These are phyloP conservation scores for Microcos paniculata DNA, from an alignment of 345 rosid genomes.

Conservation along the genomic window DNA sequence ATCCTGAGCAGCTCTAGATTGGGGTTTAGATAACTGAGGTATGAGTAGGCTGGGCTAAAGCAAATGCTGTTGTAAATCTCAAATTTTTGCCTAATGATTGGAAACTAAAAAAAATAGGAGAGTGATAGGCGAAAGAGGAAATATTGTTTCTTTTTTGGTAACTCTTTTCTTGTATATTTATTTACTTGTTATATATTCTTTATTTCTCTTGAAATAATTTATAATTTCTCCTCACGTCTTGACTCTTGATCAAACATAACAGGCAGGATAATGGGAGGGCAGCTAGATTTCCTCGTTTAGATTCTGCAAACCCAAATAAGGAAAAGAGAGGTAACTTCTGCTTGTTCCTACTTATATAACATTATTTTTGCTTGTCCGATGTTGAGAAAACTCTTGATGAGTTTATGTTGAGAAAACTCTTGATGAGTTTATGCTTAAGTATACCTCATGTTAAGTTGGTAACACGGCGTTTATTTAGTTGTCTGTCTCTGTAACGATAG, in stretches of 20 bases:
- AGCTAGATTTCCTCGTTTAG: neutral
- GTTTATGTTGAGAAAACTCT: neutral
- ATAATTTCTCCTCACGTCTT: neutral
- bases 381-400: neutral
- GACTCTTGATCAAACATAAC: too few relatives aligned
- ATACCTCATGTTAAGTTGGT: neutral
- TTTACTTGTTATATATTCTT: neutral
- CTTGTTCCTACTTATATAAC: neutral
- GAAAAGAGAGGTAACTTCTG: constrained; percentile 11
- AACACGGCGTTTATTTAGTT: neutral
- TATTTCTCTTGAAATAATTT: neutral
- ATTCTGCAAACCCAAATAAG: neutral
- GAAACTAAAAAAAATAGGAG: neutral
- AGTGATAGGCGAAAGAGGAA: neutral
- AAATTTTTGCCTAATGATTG: neutral
- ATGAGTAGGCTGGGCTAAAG: neutral
- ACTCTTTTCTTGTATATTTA: too few relatives aligned
- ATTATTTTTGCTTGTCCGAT: neutral
- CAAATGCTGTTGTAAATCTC: neutral
- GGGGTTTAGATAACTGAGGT: neutral
- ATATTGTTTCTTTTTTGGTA: too few relatives aligned
- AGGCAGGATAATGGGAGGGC: constrained; percentile 7
- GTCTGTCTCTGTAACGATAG: neutral
- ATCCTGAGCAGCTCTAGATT: neutral
- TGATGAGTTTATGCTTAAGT: neutral